These are phyloP conservation scores for Gossypium herbaceum DNA, from an alignment of 345 rosid species.

Conservation along the genomic window DNA sequence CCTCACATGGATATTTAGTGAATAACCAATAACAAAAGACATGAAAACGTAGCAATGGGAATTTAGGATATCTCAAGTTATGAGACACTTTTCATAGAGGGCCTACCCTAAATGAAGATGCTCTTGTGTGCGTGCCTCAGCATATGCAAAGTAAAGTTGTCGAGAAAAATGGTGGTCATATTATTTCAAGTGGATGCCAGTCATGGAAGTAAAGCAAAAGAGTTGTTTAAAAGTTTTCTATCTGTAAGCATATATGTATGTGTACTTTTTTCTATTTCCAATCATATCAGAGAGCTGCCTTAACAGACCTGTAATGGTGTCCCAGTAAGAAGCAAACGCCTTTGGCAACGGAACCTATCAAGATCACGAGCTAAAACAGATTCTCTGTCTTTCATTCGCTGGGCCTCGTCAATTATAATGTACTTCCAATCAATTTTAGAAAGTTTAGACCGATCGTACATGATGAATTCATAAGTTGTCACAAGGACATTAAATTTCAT, in stretches of 20 bases:
- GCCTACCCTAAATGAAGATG: neutral
- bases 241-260: neutral
- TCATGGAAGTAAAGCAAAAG: constrained; percentile 1
- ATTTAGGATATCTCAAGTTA: neutral
- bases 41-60: neutral
- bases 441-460: constrained; percentile 96
- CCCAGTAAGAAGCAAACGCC: constrained; percentile 99
- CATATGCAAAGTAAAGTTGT: constrained; percentile 1
- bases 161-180: constrained; percentile 3
- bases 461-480: constrained; percentile 97
- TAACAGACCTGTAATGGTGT: constrained; percentile 95
- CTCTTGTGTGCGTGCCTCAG: neutral
- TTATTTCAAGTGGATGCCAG: neutral
- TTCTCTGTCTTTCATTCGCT: constrained; percentile 98
- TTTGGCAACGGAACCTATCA: constrained; percentile 95
- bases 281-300: constrained; percentile 8
- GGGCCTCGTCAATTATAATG: constrained; percentile 98
- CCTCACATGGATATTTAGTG: too few species aligned
- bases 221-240: too few species aligned
- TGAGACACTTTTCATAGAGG: neutral
- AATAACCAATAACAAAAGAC: too few species aligned
- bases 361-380: constrained; percentile 99
- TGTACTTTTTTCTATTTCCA: neutral
- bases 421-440: constrained; percentile 98
- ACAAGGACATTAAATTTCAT: constrained; percentile 97